phyloP scores from a whole-genome alignment of 352 stramenopile genomes.

The Pseudoperonospora humuli region DNA sequence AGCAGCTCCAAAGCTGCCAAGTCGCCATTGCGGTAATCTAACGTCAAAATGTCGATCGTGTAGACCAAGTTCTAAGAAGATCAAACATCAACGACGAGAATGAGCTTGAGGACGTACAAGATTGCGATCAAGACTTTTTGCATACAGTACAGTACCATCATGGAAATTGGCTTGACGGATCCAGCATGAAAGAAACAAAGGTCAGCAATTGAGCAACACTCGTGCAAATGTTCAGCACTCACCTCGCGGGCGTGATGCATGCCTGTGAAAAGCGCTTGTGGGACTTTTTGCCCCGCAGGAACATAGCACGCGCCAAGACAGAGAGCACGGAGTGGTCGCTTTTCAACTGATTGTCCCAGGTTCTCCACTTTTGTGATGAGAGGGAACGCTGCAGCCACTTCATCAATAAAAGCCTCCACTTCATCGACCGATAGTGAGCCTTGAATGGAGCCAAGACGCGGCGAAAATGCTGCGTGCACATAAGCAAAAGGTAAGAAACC shows the following conservation, averaged over 20 bases:
- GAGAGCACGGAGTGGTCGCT: slow-evolving; percentile 48
- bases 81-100: not conserved
- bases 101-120: not conserved
- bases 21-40: slow-evolving; percentile 51
- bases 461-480: slow-evolving; percentile 25
- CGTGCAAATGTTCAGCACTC: not conserved
- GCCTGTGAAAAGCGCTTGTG: slow-evolving; percentile 69
- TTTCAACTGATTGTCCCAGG: slow-evolving; percentile 54
- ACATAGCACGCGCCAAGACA: slow-evolving; percentile 52
- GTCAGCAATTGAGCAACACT: not conserved
- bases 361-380: slow-evolving; percentile 42
- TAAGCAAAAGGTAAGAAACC: not conserved
- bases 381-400: slow-evolving; percentile 30
- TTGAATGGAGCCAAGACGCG: slow-evolving; percentile 48
- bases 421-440: slow-evolving; percentile 58
- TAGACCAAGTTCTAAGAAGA: slow-evolving; percentile 62
- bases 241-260: slow-evolving; percentile 83
- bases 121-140: not conserved
- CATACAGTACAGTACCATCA: slow-evolving; percentile 46
- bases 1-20: slow-evolving; percentile 46
- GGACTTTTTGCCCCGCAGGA: slow-evolving; percentile 13
- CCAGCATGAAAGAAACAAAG: not conserved
- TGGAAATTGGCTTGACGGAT: slow-evolving; percentile 58
- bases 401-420: slow-evolving; percentile 49
- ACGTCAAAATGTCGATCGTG: slow-evolving; percentile 67